Evolutionary conservation across 331 rosid genomes (phyloP).

Genomic region (Ulmus americana): DNA sequence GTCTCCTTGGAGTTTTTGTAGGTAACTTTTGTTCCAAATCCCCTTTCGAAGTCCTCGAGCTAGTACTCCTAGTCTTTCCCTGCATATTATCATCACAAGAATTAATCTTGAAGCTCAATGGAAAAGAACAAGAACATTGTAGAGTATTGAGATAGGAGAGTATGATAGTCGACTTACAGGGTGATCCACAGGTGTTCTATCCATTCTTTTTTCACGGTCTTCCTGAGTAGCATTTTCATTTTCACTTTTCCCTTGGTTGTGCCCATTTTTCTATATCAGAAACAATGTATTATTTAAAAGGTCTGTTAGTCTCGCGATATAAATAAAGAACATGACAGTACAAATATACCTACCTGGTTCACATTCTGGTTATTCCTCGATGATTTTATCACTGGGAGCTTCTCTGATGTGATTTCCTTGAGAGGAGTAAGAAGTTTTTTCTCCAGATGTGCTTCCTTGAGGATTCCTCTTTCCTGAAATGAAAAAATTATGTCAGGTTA

Average conservation of each 20-base stretch:
- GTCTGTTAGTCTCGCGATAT: neutral
- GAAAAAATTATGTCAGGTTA: constrained; percentile 13
- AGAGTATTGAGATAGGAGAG: neutral
- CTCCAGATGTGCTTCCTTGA: constrained; percentile 78
- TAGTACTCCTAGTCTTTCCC: constrained; percentile 18
- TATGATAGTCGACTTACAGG: constrained; percentile 31
- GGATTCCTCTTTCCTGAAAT: constrained; percentile 80
- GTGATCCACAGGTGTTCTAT: constrained; percentile 20
- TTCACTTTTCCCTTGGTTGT: constrained; percentile 22
- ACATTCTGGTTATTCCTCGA: constrained; percentile 27
- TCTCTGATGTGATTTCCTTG: constrained; percentile 37
- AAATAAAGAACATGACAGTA: neutral
- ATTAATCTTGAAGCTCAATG: neutral
- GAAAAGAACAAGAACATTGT: neutral
- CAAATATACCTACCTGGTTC: constrained; percentile 30
- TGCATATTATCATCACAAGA: constrained; percentile 15
- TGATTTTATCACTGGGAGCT: constrained; percentile 32
- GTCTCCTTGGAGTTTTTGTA: constrained; percentile 26
- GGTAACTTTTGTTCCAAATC: constrained; percentile 31
- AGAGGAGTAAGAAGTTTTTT: constrained; percentile 41
- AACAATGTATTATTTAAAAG: constrained; percentile 3
- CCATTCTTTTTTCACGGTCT: constrained; percentile 27
- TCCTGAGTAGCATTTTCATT: constrained; percentile 27
- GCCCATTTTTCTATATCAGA: constrained; percentile 31
- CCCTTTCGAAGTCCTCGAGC: constrained; percentile 20